Base-by-base conservation (phyloP, 1,139 yeast genomes). In the Debaryomyces udenii region DNA sequence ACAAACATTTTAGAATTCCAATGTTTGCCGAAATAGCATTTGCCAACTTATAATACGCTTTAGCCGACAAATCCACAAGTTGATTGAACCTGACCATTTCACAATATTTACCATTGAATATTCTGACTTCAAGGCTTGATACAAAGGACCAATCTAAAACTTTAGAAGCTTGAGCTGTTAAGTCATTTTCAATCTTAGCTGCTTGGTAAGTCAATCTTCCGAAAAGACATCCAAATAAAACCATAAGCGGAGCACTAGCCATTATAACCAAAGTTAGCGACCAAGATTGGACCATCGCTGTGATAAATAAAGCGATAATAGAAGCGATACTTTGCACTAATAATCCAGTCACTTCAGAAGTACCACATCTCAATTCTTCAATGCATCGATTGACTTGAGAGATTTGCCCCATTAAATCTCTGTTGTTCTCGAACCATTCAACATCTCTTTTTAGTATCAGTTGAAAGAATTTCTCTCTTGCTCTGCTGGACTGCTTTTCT, bases 271-370 rank as follows among this genome's bases (percentile, higher is more conserved):
- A 60, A 0, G 98, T 87, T 9, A 93, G 71, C 3, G 86, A 74
- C 97, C 98, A 91, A 0, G 95, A 86, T 46, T 81, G 83, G 45
- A 76, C 74, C 60, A 93, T 76, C 0, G 97, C 83, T 2, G 88
- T 80, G 1, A 78, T 73, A 2, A 86, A 61, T 5, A 87, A 67
- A 0, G 87, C 78, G 4, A 81, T 40, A 0, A 81, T 66, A 0
- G 86, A 71, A 1, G 79, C 72, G 3, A 71, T 20, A 4, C 81
- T 73, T 49, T 81, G 82, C 4, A 79, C 56, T 2, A 81, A 58
- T 16, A 81, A 53, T 0, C 86, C 93, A 24, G 83, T 55, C 4
- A 83, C 77, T 51, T 86, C 89, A 3, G 95, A 80, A 10, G 80
- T 70, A 0, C 94, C 89, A 0, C 77, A 63, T 52, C 95, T 70